Conservation (phyloP, 495 filamentous ascomycete genomes). For the Aspergillus coremiiformis region DNA sequence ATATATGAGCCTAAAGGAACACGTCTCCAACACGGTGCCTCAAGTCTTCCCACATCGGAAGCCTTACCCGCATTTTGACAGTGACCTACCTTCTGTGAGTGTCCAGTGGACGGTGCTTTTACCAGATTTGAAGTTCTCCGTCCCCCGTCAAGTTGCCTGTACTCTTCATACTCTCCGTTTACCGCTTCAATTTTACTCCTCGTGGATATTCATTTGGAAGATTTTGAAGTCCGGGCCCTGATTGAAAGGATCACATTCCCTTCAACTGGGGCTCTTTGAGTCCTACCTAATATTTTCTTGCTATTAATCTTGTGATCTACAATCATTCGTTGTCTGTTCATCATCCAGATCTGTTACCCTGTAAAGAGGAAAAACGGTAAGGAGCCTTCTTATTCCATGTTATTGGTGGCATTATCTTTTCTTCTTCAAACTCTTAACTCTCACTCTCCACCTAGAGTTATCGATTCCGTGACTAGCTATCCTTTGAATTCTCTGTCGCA, state of each 20-base stretch:
- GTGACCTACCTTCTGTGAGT: neutral
- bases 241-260: neutral
- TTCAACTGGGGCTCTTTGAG: too few relatives aligned
- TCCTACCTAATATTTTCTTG: too few relatives aligned
- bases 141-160: slow-evolving; percentile 1
- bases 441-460: neutral
- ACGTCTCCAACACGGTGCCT: neutral
- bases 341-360: neutral
- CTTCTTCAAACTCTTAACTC: neutral
- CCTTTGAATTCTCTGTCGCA: neutral
- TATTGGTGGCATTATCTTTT: neutral
- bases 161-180: slow-evolving; percentile 4
- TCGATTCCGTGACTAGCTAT: neutral
- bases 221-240: neutral
- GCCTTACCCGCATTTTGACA: neutral
- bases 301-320: too few relatives aligned
- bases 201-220: neutral
- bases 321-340: neutral
- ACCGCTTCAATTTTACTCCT: slow-evolving; percentile 1
- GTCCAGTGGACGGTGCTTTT: neutral
- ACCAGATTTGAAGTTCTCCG: neutral
- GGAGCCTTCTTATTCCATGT: neutral
- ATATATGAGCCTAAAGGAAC: neutral
- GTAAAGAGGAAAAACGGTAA: neutral
- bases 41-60: neutral